These are phyloP conservation scores for Lanmaoa rubissima DNA, from an alignment of 768 basidiomycete species.

Conservation along the genomic window DNA sequence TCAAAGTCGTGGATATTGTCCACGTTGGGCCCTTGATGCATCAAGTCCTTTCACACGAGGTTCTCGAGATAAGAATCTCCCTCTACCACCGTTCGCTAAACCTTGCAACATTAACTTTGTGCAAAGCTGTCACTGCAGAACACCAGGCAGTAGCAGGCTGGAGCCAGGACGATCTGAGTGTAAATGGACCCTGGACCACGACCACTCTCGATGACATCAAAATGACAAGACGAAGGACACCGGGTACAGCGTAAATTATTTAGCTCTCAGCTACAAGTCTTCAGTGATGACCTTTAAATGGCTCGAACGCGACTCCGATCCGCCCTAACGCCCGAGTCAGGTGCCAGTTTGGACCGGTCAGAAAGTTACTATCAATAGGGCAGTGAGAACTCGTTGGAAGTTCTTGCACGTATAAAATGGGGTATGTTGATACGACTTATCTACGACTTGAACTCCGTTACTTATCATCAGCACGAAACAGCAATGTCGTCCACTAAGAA, in stretches of 20 bases:
- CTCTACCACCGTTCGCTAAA: neutral
- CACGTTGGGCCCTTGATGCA: neutral
- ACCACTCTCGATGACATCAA: neutral
- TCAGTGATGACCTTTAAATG: neutral
- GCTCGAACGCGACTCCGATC: neutral
- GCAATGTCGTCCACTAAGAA: constrained; percentile 26
- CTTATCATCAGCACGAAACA: neutral
- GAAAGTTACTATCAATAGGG: constrained; percentile 14
- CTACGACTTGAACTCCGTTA: neutral
- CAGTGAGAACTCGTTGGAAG: constrained; percentile 8
- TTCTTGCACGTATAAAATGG: neutral
- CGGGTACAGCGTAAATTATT: neutral
- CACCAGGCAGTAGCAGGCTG: neutral
- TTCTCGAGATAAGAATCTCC: neutral
- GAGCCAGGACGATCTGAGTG: neutral
- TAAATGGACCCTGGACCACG: neutral
- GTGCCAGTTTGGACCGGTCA: neutral
- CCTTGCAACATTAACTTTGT: neutral
- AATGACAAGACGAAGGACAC: neutral
- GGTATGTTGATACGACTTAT: neutral
- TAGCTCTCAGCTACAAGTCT: neutral
- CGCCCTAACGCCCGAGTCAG: neutral
- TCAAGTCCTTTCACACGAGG: constrained; percentile 17
- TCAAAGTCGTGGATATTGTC: neutral
- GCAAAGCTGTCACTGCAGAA: neutral